These are phyloP conservation scores for Sordaria brevicollis DNA, from an alignment of 495 filamentous ascomycete species.

Conservation along the genomic window DNA sequence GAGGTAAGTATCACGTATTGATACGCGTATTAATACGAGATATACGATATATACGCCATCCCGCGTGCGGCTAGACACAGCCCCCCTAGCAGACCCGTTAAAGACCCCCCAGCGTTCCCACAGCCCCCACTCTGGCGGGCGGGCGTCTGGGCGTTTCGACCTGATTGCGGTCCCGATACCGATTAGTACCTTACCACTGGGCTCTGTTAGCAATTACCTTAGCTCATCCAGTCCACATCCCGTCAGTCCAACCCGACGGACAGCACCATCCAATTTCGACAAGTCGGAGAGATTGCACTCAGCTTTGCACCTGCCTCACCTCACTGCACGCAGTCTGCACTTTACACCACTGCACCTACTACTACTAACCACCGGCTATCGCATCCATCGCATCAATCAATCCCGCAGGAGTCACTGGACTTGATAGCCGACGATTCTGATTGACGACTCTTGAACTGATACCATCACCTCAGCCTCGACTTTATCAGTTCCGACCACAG, in stretches of 20 bases:
- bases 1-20: background rate
- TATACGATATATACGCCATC: background rate
- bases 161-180: background rate
- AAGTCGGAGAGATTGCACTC: no score
- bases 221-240: background rate
- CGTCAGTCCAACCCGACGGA: background rate
- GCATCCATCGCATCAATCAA: no score
- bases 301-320: no score
- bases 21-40: background rate
- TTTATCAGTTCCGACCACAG: no score
- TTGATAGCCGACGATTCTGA: no score
- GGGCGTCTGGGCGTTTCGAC: background rate
- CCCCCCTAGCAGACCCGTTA: background rate
- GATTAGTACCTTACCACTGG: background rate
- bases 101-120: background rate
- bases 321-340: no score
- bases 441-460: no score
- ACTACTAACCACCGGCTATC: no score
- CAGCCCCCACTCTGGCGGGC: background rate
- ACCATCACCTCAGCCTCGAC: no score
- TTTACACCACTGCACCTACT: no score
- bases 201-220: background rate
- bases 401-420: no score
- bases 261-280: background rate
- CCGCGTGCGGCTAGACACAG: background rate